Percentiles rank a stretch among this genome's conserved stretches.
Evolutionary conservation across 2,329 filamentous ascomycete species (phyloP).

Genomic region (Scedosporium apiospermum): DNA sequence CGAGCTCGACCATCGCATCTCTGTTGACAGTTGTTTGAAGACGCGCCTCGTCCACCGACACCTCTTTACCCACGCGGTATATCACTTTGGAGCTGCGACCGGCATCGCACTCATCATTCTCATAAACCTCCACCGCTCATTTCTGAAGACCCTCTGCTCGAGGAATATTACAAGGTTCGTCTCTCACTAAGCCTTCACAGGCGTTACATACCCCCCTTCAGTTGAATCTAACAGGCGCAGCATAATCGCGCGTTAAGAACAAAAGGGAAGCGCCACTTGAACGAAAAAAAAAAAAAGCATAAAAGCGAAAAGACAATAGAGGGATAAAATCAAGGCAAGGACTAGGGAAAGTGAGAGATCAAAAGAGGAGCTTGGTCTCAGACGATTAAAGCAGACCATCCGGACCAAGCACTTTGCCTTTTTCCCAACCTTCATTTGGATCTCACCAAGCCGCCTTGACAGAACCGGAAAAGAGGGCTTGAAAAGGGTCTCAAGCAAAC

Average conservation of each 20-base stretch:
- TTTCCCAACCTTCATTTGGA: not conserved
- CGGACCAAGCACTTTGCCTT: not conserved
- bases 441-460: not conserved
- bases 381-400: not conserved
- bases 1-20: not conserved
- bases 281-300: not conserved
- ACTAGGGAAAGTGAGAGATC: not conserved
- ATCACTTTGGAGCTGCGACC: not conserved
- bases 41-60: not conserved
- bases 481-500: not conserved
- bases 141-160: not conserved
- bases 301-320: not conserved
- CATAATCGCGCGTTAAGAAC: conserved; percentile 15
- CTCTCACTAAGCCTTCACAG: not conserved
- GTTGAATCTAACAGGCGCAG: conserved; percentile 10
- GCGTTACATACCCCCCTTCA: not conserved
- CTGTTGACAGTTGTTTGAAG: not conserved
- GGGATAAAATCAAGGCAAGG: not conserved
- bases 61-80: not conserved
- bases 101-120: not conserved
- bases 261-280: conserved; percentile 8
- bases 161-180: not conserved
- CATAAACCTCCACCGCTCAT: not conserved
- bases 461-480: not conserved
- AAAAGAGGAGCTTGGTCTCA: not conserved